Base-by-base conservation (phyloP, 2,329 filamentous ascomycete genomes). In the Cytospora leucostoma region DNA sequence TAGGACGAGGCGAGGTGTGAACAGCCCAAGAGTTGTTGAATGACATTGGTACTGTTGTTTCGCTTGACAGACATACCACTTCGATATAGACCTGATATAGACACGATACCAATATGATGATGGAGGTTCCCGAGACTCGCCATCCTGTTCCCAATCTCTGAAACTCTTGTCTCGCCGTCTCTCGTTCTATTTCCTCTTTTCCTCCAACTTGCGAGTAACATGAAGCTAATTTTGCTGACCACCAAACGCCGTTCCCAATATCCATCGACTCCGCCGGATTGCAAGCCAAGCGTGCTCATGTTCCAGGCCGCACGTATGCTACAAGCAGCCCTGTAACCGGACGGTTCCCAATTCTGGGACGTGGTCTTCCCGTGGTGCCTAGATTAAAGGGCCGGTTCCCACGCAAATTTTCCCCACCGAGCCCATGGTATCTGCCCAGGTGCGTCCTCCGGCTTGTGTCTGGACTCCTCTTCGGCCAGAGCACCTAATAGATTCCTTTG, bases 201-300 rank as follows among this genome's bases (percentile, higher is more conserved):
- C 21, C 37, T 34, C 32, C 19, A 40, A 12, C 49, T 34, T 34
- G 21, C 21, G 21, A 13, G 65, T 47, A 47, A 61, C 21, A 63
- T 53, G 58, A 61, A 57, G 34, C 57, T 56, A 53, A 47, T 38
- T 47, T 61, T 58, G 63, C 64, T 64, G 62, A 56, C 59, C 44
- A 59, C 44, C 49, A 66, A 27, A 59, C 58, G 58, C 58, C 58
- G 27, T 32, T 52, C 13, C n/a, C 10, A 55, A 37, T 27, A 51
- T 51, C 38, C 12, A 57, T 17, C 12, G 49, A 61, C 58, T 61
- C 58, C 58, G 38, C 40, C 58, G 1, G 35, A 11, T n/a, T 47
- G n/a, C 44, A 47, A 44, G 40, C n/a, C 44, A 47, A 47, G 44
- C 44, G 58, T 32, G 37, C 32, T 61, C 49, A 51, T n/a, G 47